Evolutionary conservation across 352 stramenopile genomes (phyloP), one percentile per base, ranked within the genome.

Genomic region (Globisporangium perplexum): DNA sequence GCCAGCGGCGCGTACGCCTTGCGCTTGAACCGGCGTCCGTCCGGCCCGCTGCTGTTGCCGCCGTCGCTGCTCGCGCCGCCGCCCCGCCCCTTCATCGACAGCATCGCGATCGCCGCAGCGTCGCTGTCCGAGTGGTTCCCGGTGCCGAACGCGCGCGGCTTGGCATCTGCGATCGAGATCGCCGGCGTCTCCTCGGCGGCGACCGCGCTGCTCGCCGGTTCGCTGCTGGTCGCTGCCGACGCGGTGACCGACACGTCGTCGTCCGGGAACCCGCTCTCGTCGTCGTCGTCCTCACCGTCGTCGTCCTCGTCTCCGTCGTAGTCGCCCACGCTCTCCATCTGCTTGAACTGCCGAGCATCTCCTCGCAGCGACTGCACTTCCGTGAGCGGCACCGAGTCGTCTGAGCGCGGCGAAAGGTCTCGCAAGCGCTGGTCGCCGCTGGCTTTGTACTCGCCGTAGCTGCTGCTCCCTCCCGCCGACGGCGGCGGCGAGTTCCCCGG

Each of bases 41-140:
- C 63, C 3, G 64, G 53, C 5, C 62, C 57, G 53, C 65, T 81
- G 41, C 68, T 64, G 14, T 56, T 62, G 33, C 72, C 72, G n/a
- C 53, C 59, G 33, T 83, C 69, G 35, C 72, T 83, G 54, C 58
- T 81, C 49, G 72, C 60, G 50, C 55, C 46, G 58, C 65, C 42
- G 54, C n/a, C 20, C 62, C 72, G 77, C 23, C 88, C 75, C 53
- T 91, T 91, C 77, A 89, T 91, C 6, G 75, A 87, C 22, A 89
- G 72, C 77, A 89, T 91, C 14, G 77, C 74, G 38, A 88, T 86
- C 26, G 74, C 80, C 23, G 80, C 83, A 8, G 77, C 74, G 42
- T 90, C 79, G 47, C 82, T 88, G 39, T 90, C 83, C n/a, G 80
- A 90, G 49, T 90, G 76, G 47, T 54, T 67, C 61, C 31, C 48